Conservation (phyloP, 495 filamentous ascomycete species). For the Pyrenula aspistea region DNA sequence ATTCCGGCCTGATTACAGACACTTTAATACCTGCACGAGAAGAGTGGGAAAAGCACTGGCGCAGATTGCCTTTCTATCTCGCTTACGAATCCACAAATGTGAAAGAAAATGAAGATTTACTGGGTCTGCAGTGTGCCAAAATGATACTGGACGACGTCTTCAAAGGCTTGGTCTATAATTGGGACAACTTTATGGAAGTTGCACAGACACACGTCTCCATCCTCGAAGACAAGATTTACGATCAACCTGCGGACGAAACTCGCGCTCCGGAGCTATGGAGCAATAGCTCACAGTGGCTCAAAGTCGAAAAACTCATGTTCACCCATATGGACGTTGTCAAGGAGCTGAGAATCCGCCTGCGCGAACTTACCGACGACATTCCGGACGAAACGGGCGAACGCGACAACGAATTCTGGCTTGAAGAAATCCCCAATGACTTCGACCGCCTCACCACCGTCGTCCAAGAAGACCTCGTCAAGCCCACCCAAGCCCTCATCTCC, state of each 20-base stretch:
- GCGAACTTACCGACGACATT: slow-evolving; percentile 13
- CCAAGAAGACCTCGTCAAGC: slow-evolving; percentile 36
- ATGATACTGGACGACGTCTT: slow-evolving; percentile 38
- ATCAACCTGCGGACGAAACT: slow-evolving; percentile 40
- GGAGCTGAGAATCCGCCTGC: slow-evolving; percentile 26
- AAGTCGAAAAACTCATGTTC: slow-evolving; percentile 39
- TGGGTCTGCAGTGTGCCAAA: slow-evolving; percentile 35
- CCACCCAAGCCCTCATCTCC: slow-evolving; percentile 28
- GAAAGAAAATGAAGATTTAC: slow-evolving; percentile 15
- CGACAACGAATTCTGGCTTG: slow-evolving; percentile 24
- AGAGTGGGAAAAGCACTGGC: slow-evolving; percentile 38
- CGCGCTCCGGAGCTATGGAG: slow-evolving; percentile 43
- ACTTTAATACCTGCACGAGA: slow-evolving; percentile 35
- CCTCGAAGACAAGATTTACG: slow-evolving; percentile 46
- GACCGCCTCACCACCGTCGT: slow-evolving; percentile 27
- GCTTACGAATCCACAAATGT: slow-evolving; percentile 16
- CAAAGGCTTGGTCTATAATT: slow-evolving; percentile 28
- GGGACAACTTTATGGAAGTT: slow-evolving; percentile 32
- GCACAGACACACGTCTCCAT: slow-evolving; percentile 32
- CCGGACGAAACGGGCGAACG: neutral
- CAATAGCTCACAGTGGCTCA: slow-evolving; percentile 37
- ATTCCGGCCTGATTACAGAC: slow-evolving; percentile 29
- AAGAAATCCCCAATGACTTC: slow-evolving; percentile 23
- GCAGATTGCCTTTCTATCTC: slow-evolving; percentile 37
- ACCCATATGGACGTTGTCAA: slow-evolving; percentile 33